Conservation (phyloP, 805 yeast genomes). For the Myxozyma geophila region DNA sequence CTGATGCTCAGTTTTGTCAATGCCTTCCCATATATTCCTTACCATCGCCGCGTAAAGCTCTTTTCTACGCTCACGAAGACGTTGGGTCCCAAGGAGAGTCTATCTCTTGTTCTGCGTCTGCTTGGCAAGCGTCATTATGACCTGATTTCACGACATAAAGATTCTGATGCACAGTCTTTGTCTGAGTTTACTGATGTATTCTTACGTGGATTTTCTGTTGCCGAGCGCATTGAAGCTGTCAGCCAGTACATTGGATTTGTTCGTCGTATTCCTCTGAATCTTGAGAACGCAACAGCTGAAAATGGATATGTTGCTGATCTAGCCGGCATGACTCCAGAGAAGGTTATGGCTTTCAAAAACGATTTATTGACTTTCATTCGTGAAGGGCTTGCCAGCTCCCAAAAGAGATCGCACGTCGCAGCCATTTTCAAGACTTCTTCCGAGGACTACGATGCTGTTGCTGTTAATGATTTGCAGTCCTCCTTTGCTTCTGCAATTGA, state of each 20-base stretch:
- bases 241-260: conserved; percentile 55
- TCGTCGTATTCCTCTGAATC: conserved; percentile 44
- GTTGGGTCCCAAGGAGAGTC: conserved; percentile 66
- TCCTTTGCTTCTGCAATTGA: conserved; percentile 40
- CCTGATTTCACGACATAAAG: conserved; percentile 58
- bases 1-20: conserved; percentile 87
- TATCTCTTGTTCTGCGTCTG: conserved; percentile 74
- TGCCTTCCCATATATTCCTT: conserved; percentile 93
- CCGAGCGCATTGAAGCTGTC: conserved; percentile 67
- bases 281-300: conserved; percentile 5
- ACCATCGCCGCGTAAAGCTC: conserved; percentile 89
- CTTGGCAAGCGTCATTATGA: conserved; percentile 78
- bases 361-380: conserved; percentile 31
- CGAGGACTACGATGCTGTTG: conserved; percentile 5
- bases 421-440: conserved; percentile 49
- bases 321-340: conserved; percentile 25
- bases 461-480: conserved; percentile 14
- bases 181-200: conserved; percentile 75
- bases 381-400: conserved; percentile 4
- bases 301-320: conserved; percentile 22
- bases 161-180: conserved; percentile 67
- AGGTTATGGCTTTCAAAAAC: conserved; percentile 27
- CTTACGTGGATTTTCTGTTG: conserved; percentile 66
- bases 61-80: conserved; percentile 81
- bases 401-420: conserved; percentile 39